phyloP scores from a whole-genome alignment of 495 filamentous ascomycete species.

The Hyaloscypha hepaticicola region DNA sequence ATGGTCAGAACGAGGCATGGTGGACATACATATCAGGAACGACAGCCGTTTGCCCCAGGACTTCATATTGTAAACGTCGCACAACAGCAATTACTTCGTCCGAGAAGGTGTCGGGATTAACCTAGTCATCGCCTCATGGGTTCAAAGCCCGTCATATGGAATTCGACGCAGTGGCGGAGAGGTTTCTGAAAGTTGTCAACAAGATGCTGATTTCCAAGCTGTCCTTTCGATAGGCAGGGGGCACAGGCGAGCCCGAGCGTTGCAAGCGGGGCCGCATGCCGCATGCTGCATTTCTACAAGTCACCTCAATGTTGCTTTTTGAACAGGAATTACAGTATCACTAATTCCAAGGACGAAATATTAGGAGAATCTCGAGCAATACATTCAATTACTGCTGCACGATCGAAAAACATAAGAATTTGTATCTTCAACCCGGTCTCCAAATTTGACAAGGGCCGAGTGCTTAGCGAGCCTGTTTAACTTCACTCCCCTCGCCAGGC shows the following conservation, averaged over 20 bases:
- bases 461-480: neutral
- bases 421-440: no score
- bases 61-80: slow-evolving; percentile 25
- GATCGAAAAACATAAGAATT: neutral
- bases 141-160: slow-evolving; percentile 10
- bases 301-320: no score
- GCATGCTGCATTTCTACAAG: no score
- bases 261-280: no score
- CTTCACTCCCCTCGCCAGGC: slow-evolving; percentile 48
- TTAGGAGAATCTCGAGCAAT: neutral
- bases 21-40: slow-evolving; percentile 28
- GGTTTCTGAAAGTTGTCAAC: slow-evolving; percentile 11
- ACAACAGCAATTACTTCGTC: slow-evolving; percentile 28
- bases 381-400: neutral
- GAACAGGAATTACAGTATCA: no score
- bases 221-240: slow-evolving; percentile 19
- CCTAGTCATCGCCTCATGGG: slow-evolving; percentile 23
- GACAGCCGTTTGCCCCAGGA: slow-evolving; percentile 24
- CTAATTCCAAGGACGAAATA: neutral
- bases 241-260: neutral
- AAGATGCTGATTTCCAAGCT: slow-evolving; percentile 24
- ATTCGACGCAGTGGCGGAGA: slow-evolving; percentile 12
- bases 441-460: no score
- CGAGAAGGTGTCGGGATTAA: slow-evolving; percentile 15
- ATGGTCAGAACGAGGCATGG: neutral